These are phyloP conservation scores for Mortierella claussenii DNA, from an alignment of 192 early-diverging fungal species.

Conservation along the genomic window DNA sequence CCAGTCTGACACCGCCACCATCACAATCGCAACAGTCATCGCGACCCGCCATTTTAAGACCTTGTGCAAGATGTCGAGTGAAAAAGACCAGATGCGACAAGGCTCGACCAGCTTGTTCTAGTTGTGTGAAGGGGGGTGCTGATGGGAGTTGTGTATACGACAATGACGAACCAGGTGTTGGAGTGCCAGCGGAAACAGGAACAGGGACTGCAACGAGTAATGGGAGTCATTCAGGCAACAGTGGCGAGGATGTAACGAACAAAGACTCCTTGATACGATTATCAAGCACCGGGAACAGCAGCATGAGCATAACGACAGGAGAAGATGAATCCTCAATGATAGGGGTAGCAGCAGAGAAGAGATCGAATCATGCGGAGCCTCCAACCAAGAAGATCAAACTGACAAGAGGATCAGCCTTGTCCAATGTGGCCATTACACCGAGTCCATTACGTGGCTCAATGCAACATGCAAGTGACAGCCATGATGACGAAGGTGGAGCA, in stretches of 20 bases:
- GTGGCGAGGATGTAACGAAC: no score
- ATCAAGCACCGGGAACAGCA: no score
- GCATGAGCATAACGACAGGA: no score
- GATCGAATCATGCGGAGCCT: not conserved
- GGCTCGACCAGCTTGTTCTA: conserved; percentile 37
- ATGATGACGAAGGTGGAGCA: no score
- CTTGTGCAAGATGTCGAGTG: conserved; percentile 41
- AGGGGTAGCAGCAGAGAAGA: not conserved
- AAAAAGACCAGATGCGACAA: conserved; percentile 52
- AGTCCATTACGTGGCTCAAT: conserved; percentile 7
- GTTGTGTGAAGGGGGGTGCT: conserved; percentile 23
- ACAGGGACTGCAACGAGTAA: no score
- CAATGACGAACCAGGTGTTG: conserved; percentile 35
- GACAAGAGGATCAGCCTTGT: not conserved
- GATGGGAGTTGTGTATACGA: conserved; percentile 39
- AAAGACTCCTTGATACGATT: no score
- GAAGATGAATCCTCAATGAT: no score
- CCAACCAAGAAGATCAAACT: conserved; percentile 17
- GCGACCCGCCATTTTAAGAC: conserved; percentile 41
- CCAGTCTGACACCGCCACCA: no score
- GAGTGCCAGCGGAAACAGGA: not conserved
- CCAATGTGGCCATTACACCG: conserved; percentile 5
- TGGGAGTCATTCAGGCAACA: no score
- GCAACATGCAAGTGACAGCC: no score
- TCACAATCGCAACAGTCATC: no score